These are phyloP conservation scores for Phtheirospermum japonicum DNA, from an alignment of 257 asterid species.

Conservation along the genomic window DNA sequence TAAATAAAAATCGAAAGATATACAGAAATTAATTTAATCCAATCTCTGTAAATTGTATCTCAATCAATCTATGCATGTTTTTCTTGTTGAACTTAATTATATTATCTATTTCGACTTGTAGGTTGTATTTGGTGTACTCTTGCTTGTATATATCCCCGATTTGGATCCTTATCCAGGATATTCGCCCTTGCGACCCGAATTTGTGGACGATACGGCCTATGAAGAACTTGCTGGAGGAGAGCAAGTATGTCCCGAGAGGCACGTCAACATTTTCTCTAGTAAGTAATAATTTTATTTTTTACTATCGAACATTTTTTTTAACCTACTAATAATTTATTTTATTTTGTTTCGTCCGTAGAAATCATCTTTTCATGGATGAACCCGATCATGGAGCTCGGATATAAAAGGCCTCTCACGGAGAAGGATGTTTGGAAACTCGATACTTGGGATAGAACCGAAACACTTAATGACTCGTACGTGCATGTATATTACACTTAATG, in stretches of 20 bases:
- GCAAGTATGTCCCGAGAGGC: slow-evolving; percentile 93
- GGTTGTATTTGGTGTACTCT: slow-evolving; percentile 78
- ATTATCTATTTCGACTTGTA: slow-evolving; percentile 33
- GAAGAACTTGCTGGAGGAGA: slow-evolving; percentile 90
- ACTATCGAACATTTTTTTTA: slow-evolving; percentile 6
- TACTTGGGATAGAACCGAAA: slow-evolving; percentile 88
- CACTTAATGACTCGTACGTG: slow-evolving; percentile 70
- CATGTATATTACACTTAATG: neutral
- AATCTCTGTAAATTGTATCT: slow-evolving; percentile 15
- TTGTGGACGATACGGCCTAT: slow-evolving; percentile 56
- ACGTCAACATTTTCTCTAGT: slow-evolving; percentile 63
- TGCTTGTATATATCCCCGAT: slow-evolving; percentile 71
- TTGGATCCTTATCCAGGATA: slow-evolving; percentile 90
- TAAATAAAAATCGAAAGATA: neutral
- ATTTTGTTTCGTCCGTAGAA: slow-evolving; percentile 39
- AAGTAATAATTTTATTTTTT: slow-evolving; percentile 33
- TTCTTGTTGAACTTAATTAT: neutral
- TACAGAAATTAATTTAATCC: neutral
- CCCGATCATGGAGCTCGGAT: slow-evolving; percentile 84
- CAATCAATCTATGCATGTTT: slow-evolving; percentile 4
- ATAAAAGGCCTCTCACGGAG: slow-evolving; percentile 85
- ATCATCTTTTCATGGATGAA: slow-evolving; percentile 75
- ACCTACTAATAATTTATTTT: slow-evolving; percentile 27
- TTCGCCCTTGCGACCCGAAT: slow-evolving; percentile 58
- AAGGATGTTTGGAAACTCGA: slow-evolving; percentile 98